These are phyloP conservation scores for Trichoderma harzianum DNA, from an alignment of 2,329 filamentous ascomycete genomes.

Conservation along the genomic window DNA sequence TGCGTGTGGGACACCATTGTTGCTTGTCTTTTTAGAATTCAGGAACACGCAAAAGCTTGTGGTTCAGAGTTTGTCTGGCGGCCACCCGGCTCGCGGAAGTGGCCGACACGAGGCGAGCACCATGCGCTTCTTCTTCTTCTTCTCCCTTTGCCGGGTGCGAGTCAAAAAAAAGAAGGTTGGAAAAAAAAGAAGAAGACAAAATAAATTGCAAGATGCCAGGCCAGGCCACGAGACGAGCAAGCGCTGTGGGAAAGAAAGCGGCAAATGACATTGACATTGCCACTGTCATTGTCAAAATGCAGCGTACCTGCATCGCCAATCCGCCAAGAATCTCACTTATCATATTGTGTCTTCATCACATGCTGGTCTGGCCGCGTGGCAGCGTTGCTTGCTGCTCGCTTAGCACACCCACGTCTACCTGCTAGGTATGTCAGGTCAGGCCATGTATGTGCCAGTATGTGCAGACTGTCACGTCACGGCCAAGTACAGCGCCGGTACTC, in stretches of 20 bases:
- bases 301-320: background rate
- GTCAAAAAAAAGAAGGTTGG: background rate
- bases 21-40: conserved; percentile 18
- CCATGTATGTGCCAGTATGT: background rate
- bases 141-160: background rate
- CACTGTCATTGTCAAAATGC: background rate
- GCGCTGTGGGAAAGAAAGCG: background rate
- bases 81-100: background rate
- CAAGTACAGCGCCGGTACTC: background rate
- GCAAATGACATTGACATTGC: background rate
- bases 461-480: background rate
- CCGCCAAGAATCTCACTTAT: background rate
- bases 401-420: background rate
- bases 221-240: too few relatives aligned
- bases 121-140: background rate
- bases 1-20: conserved; percentile 12
- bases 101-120: background rate
- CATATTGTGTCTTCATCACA: conserved; percentile 3
- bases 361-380: conserved; percentile 7
- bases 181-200: background rate
- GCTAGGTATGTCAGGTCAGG: background rate
- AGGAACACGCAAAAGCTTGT: conserved; percentile 13
- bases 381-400: background rate
- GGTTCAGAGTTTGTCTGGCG: background rate
- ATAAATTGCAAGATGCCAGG: background rate